Percentiles rank a stretch among this genome's conserved stretches.
Conservation (phyloP, 1,139 yeast genomes). For the Debaryomycetaceae sp. region DNA sequence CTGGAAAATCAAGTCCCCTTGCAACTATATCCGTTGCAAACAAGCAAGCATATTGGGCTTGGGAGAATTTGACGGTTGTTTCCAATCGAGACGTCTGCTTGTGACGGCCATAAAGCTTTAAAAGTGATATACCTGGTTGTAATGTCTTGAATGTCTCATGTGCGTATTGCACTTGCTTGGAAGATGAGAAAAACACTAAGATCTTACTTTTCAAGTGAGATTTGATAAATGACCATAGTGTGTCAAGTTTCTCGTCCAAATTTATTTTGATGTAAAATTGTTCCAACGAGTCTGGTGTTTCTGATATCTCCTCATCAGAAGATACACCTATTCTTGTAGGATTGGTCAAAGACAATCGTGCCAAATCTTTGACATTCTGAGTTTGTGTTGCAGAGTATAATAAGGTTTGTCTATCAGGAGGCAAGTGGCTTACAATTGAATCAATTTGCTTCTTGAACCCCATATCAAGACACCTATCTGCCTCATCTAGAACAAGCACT, state of each 20-base stretch:
- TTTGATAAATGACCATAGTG: slow-evolving; percentile 84
- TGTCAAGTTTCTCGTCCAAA: slow-evolving; percentile 78
- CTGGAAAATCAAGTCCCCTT: slow-evolving; percentile 95
- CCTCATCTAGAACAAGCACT: slow-evolving; percentile 86
- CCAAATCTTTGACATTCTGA: slow-evolving; percentile 80
- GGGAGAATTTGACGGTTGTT: slow-evolving; percentile 79
- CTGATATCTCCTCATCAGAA: slow-evolving; percentile 45
- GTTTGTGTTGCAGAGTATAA: slow-evolving; percentile 93
- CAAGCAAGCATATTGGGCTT: slow-evolving; percentile 82
- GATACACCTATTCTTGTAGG: slow-evolving; percentile 74
- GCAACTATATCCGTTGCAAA: slow-evolving; percentile 98
- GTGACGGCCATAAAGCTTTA: slow-evolving; percentile 93
- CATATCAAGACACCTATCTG: slow-evolving; percentile 95
- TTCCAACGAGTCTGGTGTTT: slow-evolving; percentile 80
- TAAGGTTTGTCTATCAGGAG: slow-evolving; percentile 82
- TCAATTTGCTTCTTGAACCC: slow-evolving; percentile 90
- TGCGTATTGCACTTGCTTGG: slow-evolving; percentile 92
- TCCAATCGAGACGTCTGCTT: slow-evolving; percentile 92
- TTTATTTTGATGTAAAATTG: slow-evolving; percentile 76
- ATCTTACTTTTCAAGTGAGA: slow-evolving; percentile 84
- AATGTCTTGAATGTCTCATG: slow-evolving; percentile 87
- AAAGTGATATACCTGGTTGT: slow-evolving; percentile 92
- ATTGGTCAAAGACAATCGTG: slow-evolving; percentile 77
- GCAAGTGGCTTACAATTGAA: slow-evolving; percentile 77
- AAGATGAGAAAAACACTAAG: slow-evolving; percentile 84